These are phyloP conservation scores for Beta macrorhiza DNA, from an alignment of 179 eudicot species.

Conservation along the genomic window DNA sequence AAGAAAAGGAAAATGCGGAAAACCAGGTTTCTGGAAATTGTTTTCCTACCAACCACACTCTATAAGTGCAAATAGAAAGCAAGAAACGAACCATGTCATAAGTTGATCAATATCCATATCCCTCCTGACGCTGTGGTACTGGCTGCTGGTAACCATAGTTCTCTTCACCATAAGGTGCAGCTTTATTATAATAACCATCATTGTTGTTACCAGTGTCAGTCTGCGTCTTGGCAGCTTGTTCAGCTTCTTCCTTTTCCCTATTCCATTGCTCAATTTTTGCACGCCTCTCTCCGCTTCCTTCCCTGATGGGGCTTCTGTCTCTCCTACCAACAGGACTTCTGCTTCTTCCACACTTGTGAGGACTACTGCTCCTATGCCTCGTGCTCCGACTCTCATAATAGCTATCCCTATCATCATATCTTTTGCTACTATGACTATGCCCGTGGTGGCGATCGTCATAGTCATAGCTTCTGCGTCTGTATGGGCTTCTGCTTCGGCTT, in stretches of 20 bases:
- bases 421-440: conserved; percentile 36
- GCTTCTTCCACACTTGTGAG: conserved; percentile 49
- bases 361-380: conserved; percentile 43
- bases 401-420: conserved; percentile 38
- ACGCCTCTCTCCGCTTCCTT: conserved; percentile 71
- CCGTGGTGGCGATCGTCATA: conserved; percentile 40
- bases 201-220: conserved; percentile 22
- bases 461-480: conserved; percentile 36
- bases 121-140: conserved; percentile 29
- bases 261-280: conserved; percentile 80
- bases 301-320: conserved; percentile 53
- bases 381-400: conserved; percentile 39
- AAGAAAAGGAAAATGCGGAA: too few relatives aligned
- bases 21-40: too few relatives aligned
- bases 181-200: conserved; percentile 21
- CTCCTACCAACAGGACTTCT: conserved; percentile 50
- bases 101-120: conserved; percentile 36
- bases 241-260: conserved; percentile 62
- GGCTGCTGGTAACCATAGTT: conserved; percentile 27
- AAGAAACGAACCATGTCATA: conserved; percentile 26
- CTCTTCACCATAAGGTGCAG: conserved; percentile 23
- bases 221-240: conserved; percentile 27
- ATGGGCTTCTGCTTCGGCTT: conserved; percentile 38
- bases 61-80: background rate
- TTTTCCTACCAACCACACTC: too few relatives aligned